Evolutionary conservation across 2,329 filamentous ascomycete species (phyloP).

Genomic region (Aspergillus intermedius): DNA sequence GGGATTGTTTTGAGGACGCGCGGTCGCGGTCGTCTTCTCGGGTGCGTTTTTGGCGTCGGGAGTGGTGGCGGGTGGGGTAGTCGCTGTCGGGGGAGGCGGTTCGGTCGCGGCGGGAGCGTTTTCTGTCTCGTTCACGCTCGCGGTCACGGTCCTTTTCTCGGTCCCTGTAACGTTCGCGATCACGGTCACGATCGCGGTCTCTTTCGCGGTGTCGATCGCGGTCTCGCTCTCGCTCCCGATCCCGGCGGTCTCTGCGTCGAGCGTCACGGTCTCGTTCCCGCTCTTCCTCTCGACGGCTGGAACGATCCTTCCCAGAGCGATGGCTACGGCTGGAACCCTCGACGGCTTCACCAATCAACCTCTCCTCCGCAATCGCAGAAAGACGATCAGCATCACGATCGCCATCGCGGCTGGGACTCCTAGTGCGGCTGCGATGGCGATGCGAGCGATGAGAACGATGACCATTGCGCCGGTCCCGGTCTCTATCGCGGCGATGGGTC

Average conservation of each 20-base stretch:
- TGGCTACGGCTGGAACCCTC: constrained; percentile 22
- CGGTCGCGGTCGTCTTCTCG: constrained; percentile 22
- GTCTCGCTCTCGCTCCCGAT: constrained; percentile 30
- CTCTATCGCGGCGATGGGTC: constrained; percentile 56
- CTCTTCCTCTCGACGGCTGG: constrained; percentile 24
- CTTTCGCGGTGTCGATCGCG: constrained; percentile 16
- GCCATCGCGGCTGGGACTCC: constrained; percentile 23
- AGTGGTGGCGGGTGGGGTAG: constrained; percentile 27
- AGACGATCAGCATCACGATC: constrained; percentile 36
- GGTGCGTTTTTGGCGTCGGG: constrained; percentile 31
- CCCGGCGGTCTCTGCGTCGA: constrained; percentile 17
- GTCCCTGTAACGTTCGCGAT: constrained; percentile 45
- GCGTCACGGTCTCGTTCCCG: constrained; percentile 25
- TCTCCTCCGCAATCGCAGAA: constrained; percentile 16
- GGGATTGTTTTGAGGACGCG: not conserved
- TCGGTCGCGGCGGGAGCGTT: constrained; percentile 37
- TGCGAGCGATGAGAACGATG: constrained; percentile 45
- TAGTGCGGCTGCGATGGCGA: constrained; percentile 40
- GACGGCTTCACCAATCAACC: constrained; percentile 12
- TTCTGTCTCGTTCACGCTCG: constrained; percentile 22
- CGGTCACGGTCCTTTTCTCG: constrained; percentile 24
- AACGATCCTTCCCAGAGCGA: constrained; percentile 24
- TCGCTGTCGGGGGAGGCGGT: constrained; percentile 30
- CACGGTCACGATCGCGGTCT: constrained; percentile 22
- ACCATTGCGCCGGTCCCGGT: constrained; percentile 44